Base-by-base conservation (phyloP, 2,329 filamentous ascomycete species). In the Albifimbria verrucaria region DNA sequence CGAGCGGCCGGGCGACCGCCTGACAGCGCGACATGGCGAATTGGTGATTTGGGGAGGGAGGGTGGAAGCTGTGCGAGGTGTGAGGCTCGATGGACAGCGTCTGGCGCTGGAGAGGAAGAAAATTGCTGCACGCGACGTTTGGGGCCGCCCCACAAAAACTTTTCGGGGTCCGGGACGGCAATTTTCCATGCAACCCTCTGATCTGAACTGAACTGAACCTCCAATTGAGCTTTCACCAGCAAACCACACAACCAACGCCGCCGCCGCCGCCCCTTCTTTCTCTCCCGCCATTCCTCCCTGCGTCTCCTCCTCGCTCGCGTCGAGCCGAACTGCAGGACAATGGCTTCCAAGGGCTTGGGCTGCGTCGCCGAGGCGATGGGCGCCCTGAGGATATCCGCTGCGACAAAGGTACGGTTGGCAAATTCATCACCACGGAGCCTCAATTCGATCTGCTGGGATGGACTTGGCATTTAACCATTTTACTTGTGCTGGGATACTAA, bases 21-120 rank as follows among this genome's bases (percentile, higher is more conserved):
- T 80, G 80, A 67, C 80, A 82, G 68, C 75, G 75, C 68, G 83
- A 80, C 83, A 86, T 86, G 47, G 54, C n/a, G n/a, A n/a, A n/a
- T n/a, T n/a, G n/a, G n/a, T n/a, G n/a, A n/a, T n/a, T n/a, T n/a
- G n/a, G n/a, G n/a, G n/a, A n/a, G n/a, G n/a, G n/a, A n/a, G n/a
- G n/a, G n/a, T n/a, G n/a, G n/a, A n/a, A n/a, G n/a, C n/a, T n/a
- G n/a, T n/a, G n/a, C n/a, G n/a, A n/a, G n/a, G n/a, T n/a, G n/a
- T n/a, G n/a, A n/a, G n/a, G n/a, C n/a, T n/a, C n/a, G n/a, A n/a
- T n/a, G n/a, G n/a, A n/a, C n/a, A 23, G 41, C 21, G 11, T 21
- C 54, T 49, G 54, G 50, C 46, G 50, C 54, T 55, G 50, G 50
- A 50, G 61, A 50, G 45, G 53, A 46, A 46, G 53, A 32, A 32